A percentile compares a stretch with the other conserved stretches of the same genome.
Conservation (phyloP, 768 basidiomycete species). For the Boletus reticuloceps region DNA sequence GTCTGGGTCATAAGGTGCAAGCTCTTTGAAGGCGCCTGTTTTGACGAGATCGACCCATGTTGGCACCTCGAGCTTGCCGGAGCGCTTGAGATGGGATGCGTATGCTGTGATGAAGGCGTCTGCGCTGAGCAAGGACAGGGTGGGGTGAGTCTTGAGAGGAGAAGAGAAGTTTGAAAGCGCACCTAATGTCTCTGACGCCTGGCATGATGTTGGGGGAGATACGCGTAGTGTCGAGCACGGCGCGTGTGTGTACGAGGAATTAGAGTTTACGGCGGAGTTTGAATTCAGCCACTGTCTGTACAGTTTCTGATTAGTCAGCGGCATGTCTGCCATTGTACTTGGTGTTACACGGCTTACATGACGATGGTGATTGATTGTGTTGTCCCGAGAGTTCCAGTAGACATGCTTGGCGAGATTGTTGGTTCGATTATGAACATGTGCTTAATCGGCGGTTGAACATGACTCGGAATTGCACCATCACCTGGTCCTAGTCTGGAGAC, state of each 20-base stretch:
- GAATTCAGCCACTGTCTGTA: slow-evolving; percentile 37
- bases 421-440: too few relatives aligned
- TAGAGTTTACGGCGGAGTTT: slow-evolving; percentile 36
- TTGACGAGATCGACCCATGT: slow-evolving; percentile 99
- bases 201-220: slow-evolving; percentile 51
- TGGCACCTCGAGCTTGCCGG: slow-evolving; percentile 98
- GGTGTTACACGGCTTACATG: too few relatives aligned
- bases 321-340: background rate
- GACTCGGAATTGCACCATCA: too few relatives aligned
- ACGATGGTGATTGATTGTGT: too few relatives aligned
- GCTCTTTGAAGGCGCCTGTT: slow-evolving; percentile 96
- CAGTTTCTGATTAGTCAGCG: slow-evolving; percentile 44
- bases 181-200: slow-evolving; percentile 83
- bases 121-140: slow-evolving; percentile 51
- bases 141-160: background rate
- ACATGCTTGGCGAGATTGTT: too few relatives aligned
- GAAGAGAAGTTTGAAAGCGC: slow-evolving; percentile 1
- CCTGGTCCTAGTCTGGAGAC: too few relatives aligned
- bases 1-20: slow-evolving; percentile 97
- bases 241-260: slow-evolving; percentile 44
- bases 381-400: too few relatives aligned
- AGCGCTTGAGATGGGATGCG: slow-evolving; percentile 94
- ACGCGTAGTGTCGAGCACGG: slow-evolving; percentile 39
- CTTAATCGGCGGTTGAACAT: too few relatives aligned
- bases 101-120: slow-evolving; percentile 94